Base-by-base conservation (phyloP, 129 eudicot genomes). In the Flaveria linearis region DNA sequence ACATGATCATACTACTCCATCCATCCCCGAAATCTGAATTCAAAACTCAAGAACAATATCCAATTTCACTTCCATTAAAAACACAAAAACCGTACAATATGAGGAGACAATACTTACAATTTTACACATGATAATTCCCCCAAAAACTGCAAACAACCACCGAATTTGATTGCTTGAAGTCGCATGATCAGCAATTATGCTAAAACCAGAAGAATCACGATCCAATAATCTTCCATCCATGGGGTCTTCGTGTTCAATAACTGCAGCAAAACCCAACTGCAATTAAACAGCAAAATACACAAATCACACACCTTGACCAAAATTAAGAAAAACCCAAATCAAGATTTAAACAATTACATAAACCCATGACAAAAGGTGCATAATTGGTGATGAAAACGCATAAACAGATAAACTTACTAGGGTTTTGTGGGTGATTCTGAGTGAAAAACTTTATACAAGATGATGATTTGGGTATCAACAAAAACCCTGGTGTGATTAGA, bases 81-180 rank as follows among this genome's bases (percentile, higher is more conserved):
- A 26, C 13, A 62, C 14, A 20, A 22, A 20, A 1, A 45, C 12
- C 0, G 9, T 6, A 30, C 39, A 47, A 46, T 65, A 57, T n/a
- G 28, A 18, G 12, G 12, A 30, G 17, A 62, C 7, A 50, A 52
- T 25, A 77, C 92, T 85, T 74, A 89, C 97, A 78, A 76, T 60
- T 85, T 84, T 88, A 82, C 97, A 91, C 90, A 91, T 87, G 46
- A 87, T 13, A 76, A 91, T 67, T 58, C 96, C 92, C 12, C 82
- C 89, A 43, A 89, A 84, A 76, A 85, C 72, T 0, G 96, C 82
- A 26, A 82, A 69, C 26, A 89, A 47, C 96, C 96, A 89, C 62
- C 47, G 75, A 74, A 83, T 69, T 50, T 78, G 85, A 22, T 80
- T 84, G 23, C 71, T 75, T 17, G 78, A 68, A 78, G 79, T 75